These are phyloP conservation scores for Trebouxia gelatinosa DNA, from an alignment of 163 green algal species.

Conservation along the genomic window DNA sequence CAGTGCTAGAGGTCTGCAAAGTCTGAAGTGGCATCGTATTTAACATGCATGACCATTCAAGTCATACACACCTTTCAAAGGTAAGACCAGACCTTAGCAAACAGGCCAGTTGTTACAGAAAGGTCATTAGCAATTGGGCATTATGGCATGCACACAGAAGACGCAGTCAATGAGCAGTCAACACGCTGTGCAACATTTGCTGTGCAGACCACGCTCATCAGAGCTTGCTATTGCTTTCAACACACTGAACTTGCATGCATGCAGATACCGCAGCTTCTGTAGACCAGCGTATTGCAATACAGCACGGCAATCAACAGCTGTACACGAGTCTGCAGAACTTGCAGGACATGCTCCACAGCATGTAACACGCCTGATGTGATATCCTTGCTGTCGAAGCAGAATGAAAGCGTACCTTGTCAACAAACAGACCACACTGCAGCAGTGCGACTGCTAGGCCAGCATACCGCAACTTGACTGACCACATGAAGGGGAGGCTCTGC, in stretches of 20 bases:
- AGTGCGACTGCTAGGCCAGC: conserved; percentile 5
- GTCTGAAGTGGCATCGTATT: neutral
- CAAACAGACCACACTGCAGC: neutral
- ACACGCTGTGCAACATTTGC: too few species aligned
- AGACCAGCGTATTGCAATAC: neutral
- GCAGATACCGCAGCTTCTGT: neutral
- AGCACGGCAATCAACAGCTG: neutral
- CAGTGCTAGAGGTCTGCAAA: too few species aligned
- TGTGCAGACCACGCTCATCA: too few species aligned
- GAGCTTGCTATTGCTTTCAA: too few species aligned
- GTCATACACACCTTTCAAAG: neutral
- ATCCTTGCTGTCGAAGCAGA: neutral
- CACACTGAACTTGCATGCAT: neutral
- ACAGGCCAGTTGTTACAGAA: too few species aligned
- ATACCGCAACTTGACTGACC: conserved; percentile 25
- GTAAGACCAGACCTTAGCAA: too few species aligned
- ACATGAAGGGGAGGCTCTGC: conserved; percentile 20
- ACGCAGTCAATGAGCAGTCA: too few species aligned
- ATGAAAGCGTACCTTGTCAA: neutral
- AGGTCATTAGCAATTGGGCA: too few species aligned
- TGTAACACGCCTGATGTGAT: too few species aligned
- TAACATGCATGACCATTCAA: neutral
- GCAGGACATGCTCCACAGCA: too few species aligned
- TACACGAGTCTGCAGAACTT: neutral
- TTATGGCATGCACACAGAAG: too few species aligned